Evolutionary conservation across 2,329 filamentous ascomycete species (phyloP).

Genomic region (Neofusicoccum sp.): DNA sequence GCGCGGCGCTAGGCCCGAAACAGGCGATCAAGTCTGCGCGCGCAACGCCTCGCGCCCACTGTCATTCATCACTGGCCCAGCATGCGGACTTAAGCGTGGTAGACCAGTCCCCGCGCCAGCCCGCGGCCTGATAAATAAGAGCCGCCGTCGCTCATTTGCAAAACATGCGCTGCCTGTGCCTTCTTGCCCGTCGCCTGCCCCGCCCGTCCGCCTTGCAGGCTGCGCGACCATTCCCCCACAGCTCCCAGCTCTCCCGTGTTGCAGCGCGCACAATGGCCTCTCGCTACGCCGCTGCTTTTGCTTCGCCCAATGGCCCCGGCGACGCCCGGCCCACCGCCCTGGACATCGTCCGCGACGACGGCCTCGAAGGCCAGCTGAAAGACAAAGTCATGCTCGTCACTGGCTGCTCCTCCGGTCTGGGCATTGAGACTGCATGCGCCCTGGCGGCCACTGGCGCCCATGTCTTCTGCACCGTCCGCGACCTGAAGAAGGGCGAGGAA

Average conservation of each 20-base stretch:
- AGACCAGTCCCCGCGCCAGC: background rate
- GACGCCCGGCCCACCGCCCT: conserved; percentile 44
- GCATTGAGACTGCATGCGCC: conserved; percentile 35
- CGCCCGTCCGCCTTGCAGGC: background rate
- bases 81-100: background rate
- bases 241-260: background rate
- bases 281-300: conserved; percentile 23
- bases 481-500: conserved; percentile 38
- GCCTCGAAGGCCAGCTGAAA: conserved; percentile 31
- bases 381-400: conserved; percentile 32
- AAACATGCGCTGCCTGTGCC: background rate
- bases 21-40: background rate
- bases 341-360: conserved; percentile 41
- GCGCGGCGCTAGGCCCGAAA: background rate
- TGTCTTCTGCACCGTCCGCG: conserved; percentile 45
- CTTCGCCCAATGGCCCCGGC: conserved; percentile 33
- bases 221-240: background rate
- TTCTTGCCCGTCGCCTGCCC: background rate
- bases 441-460: conserved; percentile 47
- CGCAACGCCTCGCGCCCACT: background rate
- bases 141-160: background rate
- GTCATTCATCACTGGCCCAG: background rate
- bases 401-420: conserved; percentile 30
- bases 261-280: conserved; percentile 7
- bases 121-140: background rate